Evolutionary conservation across 768 basidiomycete species (phyloP).

Genomic region (Tulasnella sp.): DNA sequence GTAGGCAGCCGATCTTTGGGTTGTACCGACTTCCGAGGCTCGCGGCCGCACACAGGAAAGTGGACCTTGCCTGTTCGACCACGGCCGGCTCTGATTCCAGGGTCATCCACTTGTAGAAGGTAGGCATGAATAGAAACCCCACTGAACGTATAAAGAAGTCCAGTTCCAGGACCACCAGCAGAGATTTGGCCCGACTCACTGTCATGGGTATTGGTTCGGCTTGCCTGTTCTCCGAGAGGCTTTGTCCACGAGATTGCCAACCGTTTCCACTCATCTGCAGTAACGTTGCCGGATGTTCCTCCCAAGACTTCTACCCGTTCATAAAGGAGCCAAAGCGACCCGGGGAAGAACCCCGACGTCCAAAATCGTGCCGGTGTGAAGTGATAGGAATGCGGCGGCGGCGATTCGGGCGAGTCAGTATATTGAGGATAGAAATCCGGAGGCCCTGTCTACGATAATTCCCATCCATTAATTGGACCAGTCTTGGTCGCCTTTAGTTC

Average conservation of each 20-base stretch:
- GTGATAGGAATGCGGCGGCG: neutral
- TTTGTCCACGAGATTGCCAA: neutral
- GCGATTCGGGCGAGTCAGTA: neutral
- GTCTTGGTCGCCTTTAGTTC: neutral
- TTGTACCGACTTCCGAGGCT: slow-evolving; percentile 12
- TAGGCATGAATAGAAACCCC: slow-evolving; percentile 22
- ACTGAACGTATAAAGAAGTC: neutral
- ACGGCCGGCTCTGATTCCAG: neutral
- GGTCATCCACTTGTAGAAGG: slow-evolving; percentile 11
- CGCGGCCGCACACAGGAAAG: neutral
- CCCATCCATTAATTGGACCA: neutral
- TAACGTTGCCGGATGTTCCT: neutral
- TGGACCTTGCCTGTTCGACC: neutral
- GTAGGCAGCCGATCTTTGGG: neutral
- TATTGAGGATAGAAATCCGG: slow-evolving; percentile 16
- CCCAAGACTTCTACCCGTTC: neutral
- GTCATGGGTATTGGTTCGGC: slow-evolving; percentile 17
- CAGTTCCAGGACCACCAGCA: neutral
- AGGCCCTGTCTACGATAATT: neutral
- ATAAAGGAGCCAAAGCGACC: slow-evolving; percentile 19
- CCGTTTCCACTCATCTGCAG: neutral
- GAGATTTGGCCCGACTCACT: neutral
- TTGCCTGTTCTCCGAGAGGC: slow-evolving; percentile 1
- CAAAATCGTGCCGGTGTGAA: slow-evolving; percentile 16
- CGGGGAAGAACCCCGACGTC: slow-evolving; percentile 22